phyloP scores from a whole-genome alignment of 208 protist species.

The Acanthamoeba pearcei region DNA sequence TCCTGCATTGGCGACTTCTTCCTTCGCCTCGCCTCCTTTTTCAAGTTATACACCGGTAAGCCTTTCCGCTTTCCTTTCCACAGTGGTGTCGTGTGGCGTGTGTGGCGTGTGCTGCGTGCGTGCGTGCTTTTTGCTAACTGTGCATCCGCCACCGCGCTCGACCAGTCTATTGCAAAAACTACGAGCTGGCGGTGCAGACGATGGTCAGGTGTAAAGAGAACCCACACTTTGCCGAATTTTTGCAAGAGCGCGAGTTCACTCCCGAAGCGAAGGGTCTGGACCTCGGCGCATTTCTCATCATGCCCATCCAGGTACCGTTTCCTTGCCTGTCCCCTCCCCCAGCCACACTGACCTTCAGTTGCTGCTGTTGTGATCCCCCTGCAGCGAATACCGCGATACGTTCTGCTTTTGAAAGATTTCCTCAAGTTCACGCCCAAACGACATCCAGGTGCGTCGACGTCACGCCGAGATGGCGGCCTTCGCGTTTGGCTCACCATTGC shows the following conservation, averaged over 20 bases:
- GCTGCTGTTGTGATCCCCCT: too few species aligned
- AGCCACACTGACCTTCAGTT: not conserved
- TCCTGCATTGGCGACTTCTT: conserved; percentile 21
- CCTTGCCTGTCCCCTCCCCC: not conserved
- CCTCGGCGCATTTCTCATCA: conserved; percentile 24
- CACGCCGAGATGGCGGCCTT: not conserved
- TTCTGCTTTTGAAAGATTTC: conserved; percentile 25
- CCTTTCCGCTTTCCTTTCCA: not conserved
- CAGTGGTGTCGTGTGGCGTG: not conserved
- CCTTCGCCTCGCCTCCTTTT: conserved; percentile 5
- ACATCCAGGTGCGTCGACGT: not conserved
- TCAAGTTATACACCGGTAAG: conserved; percentile 30
- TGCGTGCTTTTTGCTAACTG: not conserved
- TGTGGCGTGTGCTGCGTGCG: too few species aligned
- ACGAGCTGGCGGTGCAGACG: not conserved
- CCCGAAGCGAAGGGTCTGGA: not conserved
- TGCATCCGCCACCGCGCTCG: too few species aligned
- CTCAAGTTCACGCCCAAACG: conserved; percentile 3
- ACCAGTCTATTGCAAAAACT: conserved; percentile 32
- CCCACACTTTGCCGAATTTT: not conserved
- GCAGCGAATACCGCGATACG: conserved; percentile 48
- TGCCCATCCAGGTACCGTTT: conserved; percentile 10
- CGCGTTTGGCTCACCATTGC: too few species aligned
- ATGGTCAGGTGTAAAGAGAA: not conserved
- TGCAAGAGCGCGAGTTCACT: not conserved